Evolutionary conservation across 768 basidiomycete species (phyloP).

Genomic region (Tricholoma bakamatsutake): DNA sequence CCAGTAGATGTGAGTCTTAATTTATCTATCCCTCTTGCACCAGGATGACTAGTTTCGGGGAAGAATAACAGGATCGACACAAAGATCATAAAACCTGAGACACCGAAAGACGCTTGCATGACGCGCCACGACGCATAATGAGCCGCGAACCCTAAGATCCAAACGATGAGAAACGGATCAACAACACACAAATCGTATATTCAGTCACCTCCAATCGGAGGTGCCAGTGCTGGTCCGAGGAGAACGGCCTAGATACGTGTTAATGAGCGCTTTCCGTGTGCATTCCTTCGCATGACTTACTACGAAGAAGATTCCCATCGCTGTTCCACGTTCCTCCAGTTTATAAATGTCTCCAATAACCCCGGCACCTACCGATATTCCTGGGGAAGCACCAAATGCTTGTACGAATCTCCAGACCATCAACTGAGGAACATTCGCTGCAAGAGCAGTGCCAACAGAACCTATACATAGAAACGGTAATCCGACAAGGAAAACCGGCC

Average conservation of each 20-base stretch:
- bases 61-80: slow-evolving; percentile 37
- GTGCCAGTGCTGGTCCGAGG: slow-evolving; percentile 57
- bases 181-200: not conserved
- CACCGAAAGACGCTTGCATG: slow-evolving; percentile 44
- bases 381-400: slow-evolving; percentile 56
- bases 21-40: slow-evolving; percentile 49
- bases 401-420: slow-evolving; percentile 58
- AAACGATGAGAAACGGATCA: not conserved
- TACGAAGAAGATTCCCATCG: slow-evolving; percentile 34
- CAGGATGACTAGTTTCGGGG: slow-evolving; percentile 68
- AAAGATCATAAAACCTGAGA: slow-evolving; percentile 33
- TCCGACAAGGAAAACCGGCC: slow-evolving; percentile 49
- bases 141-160: slow-evolving; percentile 37
- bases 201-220: slow-evolving; percentile 44
- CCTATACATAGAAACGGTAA: slow-evolving; percentile 54
- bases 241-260: slow-evolving; percentile 37
- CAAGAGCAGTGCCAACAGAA: slow-evolving; percentile 51
- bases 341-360: slow-evolving; percentile 57
- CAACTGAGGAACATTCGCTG: slow-evolving; percentile 36
- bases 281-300: slow-evolving; percentile 7
- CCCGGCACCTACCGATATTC: slow-evolving; percentile 43
- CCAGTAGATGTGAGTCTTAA: slow-evolving; percentile 14
- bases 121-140: slow-evolving; percentile 64
- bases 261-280: not conserved
- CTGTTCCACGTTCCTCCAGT: slow-evolving; percentile 47